Conservation (phyloP, 1,139 yeast genomes). For the Arxiozyma heterogenica region DNA sequence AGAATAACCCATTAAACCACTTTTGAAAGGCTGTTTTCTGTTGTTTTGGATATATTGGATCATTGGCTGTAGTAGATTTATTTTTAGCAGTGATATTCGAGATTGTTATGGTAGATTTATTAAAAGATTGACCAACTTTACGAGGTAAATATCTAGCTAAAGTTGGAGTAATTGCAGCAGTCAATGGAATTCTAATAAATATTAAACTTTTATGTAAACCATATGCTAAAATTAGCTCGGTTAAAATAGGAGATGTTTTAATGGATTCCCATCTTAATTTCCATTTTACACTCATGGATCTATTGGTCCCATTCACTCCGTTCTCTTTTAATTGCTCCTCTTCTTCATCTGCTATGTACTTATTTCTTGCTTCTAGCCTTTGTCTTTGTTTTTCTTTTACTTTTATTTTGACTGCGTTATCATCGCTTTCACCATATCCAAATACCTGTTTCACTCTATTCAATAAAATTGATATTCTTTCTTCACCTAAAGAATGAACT, state of each 20-base stretch:
- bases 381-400: conserved; percentile 16
- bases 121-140: conserved; percentile 23
- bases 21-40: conserved; percentile 19
- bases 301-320: not conserved
- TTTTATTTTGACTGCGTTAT: conserved; percentile 25
- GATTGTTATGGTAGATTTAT: conserved; percentile 8
- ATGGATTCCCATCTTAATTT: conserved; percentile 13
- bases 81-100: conserved; percentile 34
- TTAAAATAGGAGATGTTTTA: conserved; percentile 37
- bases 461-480: conserved; percentile 59
- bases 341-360: conserved; percentile 10
- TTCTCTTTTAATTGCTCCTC: not conserved
- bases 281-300: conserved; percentile 6
- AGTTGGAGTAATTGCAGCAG: conserved; percentile 87
- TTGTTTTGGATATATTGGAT: conserved; percentile 9
- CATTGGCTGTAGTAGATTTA: conserved; percentile 2
- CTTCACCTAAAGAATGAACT: conserved; percentile 84
- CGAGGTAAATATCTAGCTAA: conserved; percentile 58
- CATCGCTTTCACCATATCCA: conserved; percentile 45
- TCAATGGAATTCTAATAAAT: conserved; percentile 73
- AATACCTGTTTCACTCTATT: conserved; percentile 48
- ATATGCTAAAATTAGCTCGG: conserved; percentile 84
- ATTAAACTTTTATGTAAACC: conserved; percentile 82
- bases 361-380: conserved; percentile 9
- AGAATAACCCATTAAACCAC: conserved; percentile 29